Conservation (phyloP, 2,329 filamentous ascomycete genomes). For the Chrysoporthe austroafricana region DNA sequence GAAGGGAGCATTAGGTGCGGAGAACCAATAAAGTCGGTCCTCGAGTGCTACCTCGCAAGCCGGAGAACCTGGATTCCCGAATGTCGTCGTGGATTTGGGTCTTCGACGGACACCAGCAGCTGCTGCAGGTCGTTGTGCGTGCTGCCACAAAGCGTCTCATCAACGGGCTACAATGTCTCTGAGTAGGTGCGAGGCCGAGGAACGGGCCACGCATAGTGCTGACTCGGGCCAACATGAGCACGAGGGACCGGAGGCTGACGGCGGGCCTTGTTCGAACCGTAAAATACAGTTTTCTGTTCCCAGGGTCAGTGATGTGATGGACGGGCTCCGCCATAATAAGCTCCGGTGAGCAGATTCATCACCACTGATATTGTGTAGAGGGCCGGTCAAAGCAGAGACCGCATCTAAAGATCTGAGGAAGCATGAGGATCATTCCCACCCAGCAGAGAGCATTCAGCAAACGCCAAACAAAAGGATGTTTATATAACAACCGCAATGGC, state of each 20-base stretch:
- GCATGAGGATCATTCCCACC: neutral
- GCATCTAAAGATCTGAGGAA: neutral
- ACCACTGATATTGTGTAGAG: neutral
- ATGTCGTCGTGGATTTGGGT: neutral
- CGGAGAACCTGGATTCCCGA: neutral
- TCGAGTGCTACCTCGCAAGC: neutral
- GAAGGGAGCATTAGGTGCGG: constrained; percentile 17
- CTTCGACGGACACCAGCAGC: neutral
- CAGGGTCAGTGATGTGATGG: neutral
- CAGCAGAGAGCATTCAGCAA: neutral
- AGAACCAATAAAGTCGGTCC: neutral
- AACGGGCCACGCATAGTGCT: neutral
- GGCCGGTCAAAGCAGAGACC: neutral
- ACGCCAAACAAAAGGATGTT: neutral
- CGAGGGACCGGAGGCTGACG: neutral
- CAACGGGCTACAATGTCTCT: neutral
- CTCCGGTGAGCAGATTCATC: neutral
- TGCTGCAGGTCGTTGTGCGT: too few species aligned
- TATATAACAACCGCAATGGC: neutral
- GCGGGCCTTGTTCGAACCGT: neutral
- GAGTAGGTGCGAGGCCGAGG: neutral
- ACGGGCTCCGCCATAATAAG: neutral
- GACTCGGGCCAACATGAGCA: neutral
- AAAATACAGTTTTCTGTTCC: neutral
- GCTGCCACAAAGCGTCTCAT: constrained; percentile 12